Evolutionary conservation across 257 asterid species (phyloP), one percentile per base, ranked within the genome.

Genomic region (Gentiana straminea): DNA sequence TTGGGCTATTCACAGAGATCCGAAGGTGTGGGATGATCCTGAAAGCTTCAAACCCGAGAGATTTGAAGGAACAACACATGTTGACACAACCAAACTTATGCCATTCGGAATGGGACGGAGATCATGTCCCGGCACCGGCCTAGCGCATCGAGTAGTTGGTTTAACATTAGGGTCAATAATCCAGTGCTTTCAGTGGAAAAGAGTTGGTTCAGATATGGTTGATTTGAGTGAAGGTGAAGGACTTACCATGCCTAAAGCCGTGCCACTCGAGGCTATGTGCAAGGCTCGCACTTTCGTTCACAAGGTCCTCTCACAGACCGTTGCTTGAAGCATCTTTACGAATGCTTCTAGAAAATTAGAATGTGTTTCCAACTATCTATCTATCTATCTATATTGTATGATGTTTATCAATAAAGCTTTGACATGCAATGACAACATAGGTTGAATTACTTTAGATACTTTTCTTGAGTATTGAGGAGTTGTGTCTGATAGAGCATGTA

Each of bases 21-120:
- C 90, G 0, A 2, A 8, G 5, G 47, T 61, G 12, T 83, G 94
- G 95, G 72, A 83, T 1, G 86, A 86, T 0, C 76, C 90, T 0
- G 36, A 41, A 1, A 68, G 70, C n/a, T 83, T 86, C 67, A 57
- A 60, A 35, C 95, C 94, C 1, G 77, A 67, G 38, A 63, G 70
- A 47, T 72, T 72, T 34, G 58, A 62, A 36, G 70, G 55, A 36
- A 33, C 46, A 1, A 33, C 45, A 1, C 61, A 37, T 3, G 64
- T 35, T 3, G 55, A 12, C 1, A 51, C 15, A 24, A 51, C 13
- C 46, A 66, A 62, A 32, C 34, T 57, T 34, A 34, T 69, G 58
- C 70, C 70, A 0, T 59, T 63, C 41, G 70, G 74, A 9, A 3
- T 44, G 7, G 70, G 73, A 15, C 47, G 74, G 33, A 63, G 74